These are phyloP conservation scores for Solanum hybrid DNA, from an alignment of 305 asterid species.

Conservation along the genomic window DNA sequence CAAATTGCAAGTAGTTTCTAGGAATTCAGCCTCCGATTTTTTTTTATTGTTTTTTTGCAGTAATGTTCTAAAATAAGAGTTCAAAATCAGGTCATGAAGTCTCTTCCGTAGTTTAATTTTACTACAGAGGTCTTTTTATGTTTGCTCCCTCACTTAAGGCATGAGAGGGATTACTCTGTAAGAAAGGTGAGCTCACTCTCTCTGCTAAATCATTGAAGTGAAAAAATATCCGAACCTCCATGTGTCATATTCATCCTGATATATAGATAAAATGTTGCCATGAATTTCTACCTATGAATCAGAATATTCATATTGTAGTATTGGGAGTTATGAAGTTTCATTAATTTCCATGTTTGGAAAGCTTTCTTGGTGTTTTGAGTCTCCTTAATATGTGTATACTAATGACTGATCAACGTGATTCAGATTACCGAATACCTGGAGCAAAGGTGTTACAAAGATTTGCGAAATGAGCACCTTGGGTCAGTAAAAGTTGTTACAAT, in stretches of 20 bases:
- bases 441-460: constrained; percentile 39
- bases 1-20: neutral
- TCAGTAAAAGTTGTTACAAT: constrained; percentile 33
- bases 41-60: neutral
- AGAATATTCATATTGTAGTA: neutral
- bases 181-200: neutral
- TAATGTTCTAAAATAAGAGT: neutral
- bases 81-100: neutral
- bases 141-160: neutral
- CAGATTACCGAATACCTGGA: constrained; percentile 46
- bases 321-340: neutral
- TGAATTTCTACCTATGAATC: neutral
- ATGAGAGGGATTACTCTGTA: neutral
- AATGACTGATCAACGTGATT: neutral
- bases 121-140: neutral
- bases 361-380: neutral
- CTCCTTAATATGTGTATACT: constrained; percentile 2
- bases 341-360: neutral
- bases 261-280: neutral
- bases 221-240: neutral
- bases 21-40: neutral
- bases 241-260: neutral
- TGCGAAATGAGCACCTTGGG: constrained; percentile 36
- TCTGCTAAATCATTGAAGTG: neutral
- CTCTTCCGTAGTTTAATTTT: neutral